Base-by-base conservation (phyloP, 306 rosid species). In the Cajanus cajan region DNA sequence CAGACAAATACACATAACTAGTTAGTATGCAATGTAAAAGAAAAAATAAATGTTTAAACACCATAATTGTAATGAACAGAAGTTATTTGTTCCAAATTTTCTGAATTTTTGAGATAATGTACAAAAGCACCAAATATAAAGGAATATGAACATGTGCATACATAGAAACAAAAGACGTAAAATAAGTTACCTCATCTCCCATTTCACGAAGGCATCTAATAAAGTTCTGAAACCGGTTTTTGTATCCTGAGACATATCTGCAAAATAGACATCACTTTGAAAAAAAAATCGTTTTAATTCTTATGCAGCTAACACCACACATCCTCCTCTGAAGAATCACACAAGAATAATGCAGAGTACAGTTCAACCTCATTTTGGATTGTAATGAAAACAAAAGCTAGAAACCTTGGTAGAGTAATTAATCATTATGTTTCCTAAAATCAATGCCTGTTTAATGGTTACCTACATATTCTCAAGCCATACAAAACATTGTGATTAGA, bases 191-290 rank as follows among this genome's bases (percentile, higher is more conserved):
- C 88, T 87, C 90, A 44, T 87, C 90, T 28, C 90, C 90, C 90
- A 87, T 87, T 84, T 87, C 90, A 33, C 90, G 87, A n/a, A 87
- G 90, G 62, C 82, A 78, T 79, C 61, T 84, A 54, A 87, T 87
- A 45, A 87, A 87, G 76, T 87, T 87, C 64, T 87, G 90, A 78
- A 84, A 87, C 52, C 90, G 87, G 34, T 87, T 87, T 75, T 87
- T 87, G 80, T 87, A 87, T 81, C 90, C 90, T 22, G 90, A 87
- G 52, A 87, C 86, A 57, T 87, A 87, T 78, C 90, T 87, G 86
- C 71, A 69, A 83, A 55, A 74, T 54, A 78, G 45, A 74, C 2
- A 50, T 33, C 25, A 9, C 34, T 71, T 13, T 62, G 45, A 63
- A 34, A 14, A 33, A 36, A 28, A 64, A 3, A 8, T 10, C 34